Evolutionary conservation across 441 rosid species (phyloP).

Genomic region (Rhodomyrtus psidioides): DNA sequence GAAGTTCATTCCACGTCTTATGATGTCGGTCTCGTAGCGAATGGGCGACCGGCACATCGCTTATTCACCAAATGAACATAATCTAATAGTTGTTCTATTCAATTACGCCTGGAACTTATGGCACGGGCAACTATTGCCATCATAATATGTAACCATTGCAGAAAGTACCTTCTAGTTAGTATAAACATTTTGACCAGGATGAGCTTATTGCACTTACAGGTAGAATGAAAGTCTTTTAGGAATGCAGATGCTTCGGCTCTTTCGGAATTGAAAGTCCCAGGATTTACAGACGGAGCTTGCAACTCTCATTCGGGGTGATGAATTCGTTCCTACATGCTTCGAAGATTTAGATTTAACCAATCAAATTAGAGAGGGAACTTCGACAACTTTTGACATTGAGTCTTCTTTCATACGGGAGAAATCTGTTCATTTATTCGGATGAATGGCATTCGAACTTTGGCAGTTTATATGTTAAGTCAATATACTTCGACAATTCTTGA

Average conservation of each 20-base stretch:
- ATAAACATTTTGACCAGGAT: background rate
- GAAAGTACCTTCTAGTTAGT: too few relatives aligned
- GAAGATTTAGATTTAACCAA: background rate
- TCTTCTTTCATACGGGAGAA: background rate
- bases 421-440: background rate
- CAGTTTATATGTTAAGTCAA: background rate
- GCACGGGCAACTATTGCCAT: too few relatives aligned
- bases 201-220: background rate
- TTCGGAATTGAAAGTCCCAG: background rate
- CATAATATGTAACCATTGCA: too few relatives aligned
- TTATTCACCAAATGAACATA: too few relatives aligned
- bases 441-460: background rate
- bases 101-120: too few relatives aligned
- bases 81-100: too few relatives aligned
- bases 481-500: background rate
- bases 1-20: too few relatives aligned
- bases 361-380: background rate
- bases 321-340: background rate
- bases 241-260: background rate
- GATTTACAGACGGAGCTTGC: background rate
- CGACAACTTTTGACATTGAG: background rate
- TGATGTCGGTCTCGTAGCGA: too few relatives aligned
- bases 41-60: too few relatives aligned
- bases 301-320: background rate
- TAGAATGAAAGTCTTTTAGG: background rate